Conservation (phyloP, 441 rosid genomes). For the Brassica hybrid region DNA sequence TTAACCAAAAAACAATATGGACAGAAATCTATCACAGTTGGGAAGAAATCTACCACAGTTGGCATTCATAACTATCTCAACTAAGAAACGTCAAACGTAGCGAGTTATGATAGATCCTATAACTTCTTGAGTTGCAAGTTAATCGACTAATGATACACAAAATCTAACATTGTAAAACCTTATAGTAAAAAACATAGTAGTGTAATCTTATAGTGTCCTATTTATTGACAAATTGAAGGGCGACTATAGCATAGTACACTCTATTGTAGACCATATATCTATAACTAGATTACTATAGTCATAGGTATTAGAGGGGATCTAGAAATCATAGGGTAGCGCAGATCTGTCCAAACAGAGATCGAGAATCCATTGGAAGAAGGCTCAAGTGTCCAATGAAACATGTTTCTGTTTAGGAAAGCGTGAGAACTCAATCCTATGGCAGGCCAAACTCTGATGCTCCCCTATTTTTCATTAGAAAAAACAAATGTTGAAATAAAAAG, state of each 20-base stretch:
- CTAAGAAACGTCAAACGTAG: not conserved
- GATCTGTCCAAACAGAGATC: conserved; percentile 40
- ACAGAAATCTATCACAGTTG: not conserved
- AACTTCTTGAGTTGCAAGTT: not conserved
- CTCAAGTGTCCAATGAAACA: conserved; percentile 38
- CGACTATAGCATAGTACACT: not conserved
- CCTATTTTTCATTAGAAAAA: not conserved
- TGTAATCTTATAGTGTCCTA: not conserved
- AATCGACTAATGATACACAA: not conserved
- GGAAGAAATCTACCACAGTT: no score
- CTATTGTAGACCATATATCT: conserved; percentile 1
- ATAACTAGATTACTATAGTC: not conserved
- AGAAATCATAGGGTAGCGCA: conserved; percentile 35
- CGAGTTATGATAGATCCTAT: not conserved
- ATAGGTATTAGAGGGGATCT: conserved; percentile 26
- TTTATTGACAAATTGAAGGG: conserved; percentile 3
- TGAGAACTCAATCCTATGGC: conserved; percentile 29
- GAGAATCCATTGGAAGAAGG: conserved; percentile 34
- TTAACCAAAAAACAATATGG: not conserved
- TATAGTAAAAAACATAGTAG: not conserved
- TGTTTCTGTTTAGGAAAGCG: conserved; percentile 35
- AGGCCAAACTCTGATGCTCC: conserved; percentile 30
- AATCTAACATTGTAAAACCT: not conserved
- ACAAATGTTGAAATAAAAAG: conserved; percentile 8
- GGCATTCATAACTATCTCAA: not conserved